phyloP scores from a whole-genome alignment of 768 basidiomycete species.

The Tephrocybe sp. region DNA sequence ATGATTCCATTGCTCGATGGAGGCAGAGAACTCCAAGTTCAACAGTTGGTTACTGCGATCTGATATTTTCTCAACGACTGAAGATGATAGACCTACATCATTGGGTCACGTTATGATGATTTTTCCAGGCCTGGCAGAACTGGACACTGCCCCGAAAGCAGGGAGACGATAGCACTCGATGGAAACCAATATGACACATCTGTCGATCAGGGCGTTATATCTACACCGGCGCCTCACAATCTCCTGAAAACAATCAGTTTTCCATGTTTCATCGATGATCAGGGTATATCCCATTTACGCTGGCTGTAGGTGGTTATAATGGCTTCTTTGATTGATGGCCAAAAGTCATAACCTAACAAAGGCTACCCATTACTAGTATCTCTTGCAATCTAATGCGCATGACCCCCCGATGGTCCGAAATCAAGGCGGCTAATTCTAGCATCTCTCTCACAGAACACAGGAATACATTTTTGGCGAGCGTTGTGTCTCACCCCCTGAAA shows the following conservation, averaged over 20 bases:
- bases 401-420: not conserved
- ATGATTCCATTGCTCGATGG: not conserved
- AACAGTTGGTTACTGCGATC: not conserved
- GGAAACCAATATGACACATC: conserved; percentile 2
- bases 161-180: no score
- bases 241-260: conserved; percentile 13
- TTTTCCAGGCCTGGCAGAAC: no score
- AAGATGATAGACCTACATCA: not conserved
- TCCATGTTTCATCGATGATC: conserved; percentile 15
- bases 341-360: not conserved
- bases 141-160: no score
- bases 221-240: not conserved
- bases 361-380: conserved; percentile 6
- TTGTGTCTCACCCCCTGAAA: conserved; percentile 10
- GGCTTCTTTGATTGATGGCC: conserved; percentile 16
- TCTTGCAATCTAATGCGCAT: not conserved
- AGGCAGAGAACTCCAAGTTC: not conserved
- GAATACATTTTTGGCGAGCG: not conserved
- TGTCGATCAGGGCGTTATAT: conserved; percentile 7
- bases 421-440: not conserved
- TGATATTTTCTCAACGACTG: not conserved
- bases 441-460: conserved; percentile 5
- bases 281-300: not conserved
- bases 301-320: not conserved
- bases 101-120: not conserved